Evolutionary conservation across 192 early-diverging fungal genomes (phyloP), one percentile per base, ranked within the genome.

Genomic region (Fimicolochytrium jonesii): DNA sequence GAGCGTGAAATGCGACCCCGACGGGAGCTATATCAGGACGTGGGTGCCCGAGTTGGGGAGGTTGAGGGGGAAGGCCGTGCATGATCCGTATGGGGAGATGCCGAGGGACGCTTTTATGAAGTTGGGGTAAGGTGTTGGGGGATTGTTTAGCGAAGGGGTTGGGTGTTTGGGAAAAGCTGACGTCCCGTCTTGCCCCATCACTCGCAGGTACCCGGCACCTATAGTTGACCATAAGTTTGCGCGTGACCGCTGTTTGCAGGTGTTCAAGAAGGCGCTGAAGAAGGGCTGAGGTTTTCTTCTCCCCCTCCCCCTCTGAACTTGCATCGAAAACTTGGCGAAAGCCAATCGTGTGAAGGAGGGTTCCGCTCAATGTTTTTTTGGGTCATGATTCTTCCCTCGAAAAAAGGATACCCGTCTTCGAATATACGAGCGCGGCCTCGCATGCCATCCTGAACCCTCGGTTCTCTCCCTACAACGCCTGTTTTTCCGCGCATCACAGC

Each of bases 191-290:
- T n/a, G 69, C n/a, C 23, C 43, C 17, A 36, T 1, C 33, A 20
- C 37, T 61, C 74, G 80, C 13, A n/a, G n/a, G n/a, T 88, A 89
- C 54, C 73, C 79, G 22, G 66, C 61, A 42, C 83, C 83, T 0
- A 84, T 90, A 29, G 86, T 90, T 4, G 85, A 90, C 32, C 88
- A 90, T 39, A 71, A 74, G 30, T 62, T 68, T 20, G 82, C 77
- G 37, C 68, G 80, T 43, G 70, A 80, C 33, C 66, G 69, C 53
- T 72, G 67, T 36, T 56, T 77, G 35, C 72, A 74, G 2, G 78
- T 66, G 29, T 87, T 75, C 50, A 81, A 81, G 61, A 9, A n/a
- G 44, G 59, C 59, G 7, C 17, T 37, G 18, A 34, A 56, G 54
- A 50, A 50, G 26, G 29, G 22, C 6, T 50, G 22, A 50, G 26